Evolutionary conservation across 176 grass and related monocot genomes (phyloP), one percentile per base, ranked within the genome.

Genomic region (barley (Hordeum vulgare)): DNA sequence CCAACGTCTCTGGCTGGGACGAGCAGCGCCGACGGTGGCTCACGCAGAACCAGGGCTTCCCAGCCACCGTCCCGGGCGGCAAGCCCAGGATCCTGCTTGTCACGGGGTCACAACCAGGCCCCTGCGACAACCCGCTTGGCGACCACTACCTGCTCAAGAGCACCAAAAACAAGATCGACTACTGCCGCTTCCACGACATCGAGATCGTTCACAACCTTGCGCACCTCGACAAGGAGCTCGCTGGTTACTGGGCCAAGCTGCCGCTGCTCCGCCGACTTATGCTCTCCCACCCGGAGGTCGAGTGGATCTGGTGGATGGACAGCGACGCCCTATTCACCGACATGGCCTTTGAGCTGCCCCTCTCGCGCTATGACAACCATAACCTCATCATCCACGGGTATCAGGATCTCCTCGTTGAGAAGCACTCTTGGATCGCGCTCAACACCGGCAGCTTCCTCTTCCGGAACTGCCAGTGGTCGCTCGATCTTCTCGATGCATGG

Each of bases 261-360:
- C 95, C 95, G 11, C 87, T 98, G 17, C 86, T 98, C 54, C 92
- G 95, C 45, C 86, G 71, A 18, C 90, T 98, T 41, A 93, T 98
- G 90, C 85, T 98, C 3, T 90, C 95, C 24, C 95, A 98, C 83
- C 95, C 92, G 28, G 95, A 98, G 81, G 75, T 94, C 5, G 91
- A 97, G 89, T 98, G 95, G 95, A 91, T 98, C 88, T 98, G 95
- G 95, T 98, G 95, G 95, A 90, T 98, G 92, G 95, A 98, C 87
- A 98, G 88, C 72, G 95, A 95, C 70, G 92, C 92, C 11, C 85
- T 98, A 65, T 94, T 98, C 85, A 98, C 96, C 21, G 93, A 98
- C 91, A 98, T 98, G 96, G 89, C 93, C 8, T 98, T 98, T 56
- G 87, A 98, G 83, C 86, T 98, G 54, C 96, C 90, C 1, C 86